A percentile compares a stretch with the other conserved stretches of the same genome.
These are phyloP conservation scores for Penicillium frequentans DNA, from an alignment of 2,329 filamentous ascomycete species.

Conservation along the genomic window DNA sequence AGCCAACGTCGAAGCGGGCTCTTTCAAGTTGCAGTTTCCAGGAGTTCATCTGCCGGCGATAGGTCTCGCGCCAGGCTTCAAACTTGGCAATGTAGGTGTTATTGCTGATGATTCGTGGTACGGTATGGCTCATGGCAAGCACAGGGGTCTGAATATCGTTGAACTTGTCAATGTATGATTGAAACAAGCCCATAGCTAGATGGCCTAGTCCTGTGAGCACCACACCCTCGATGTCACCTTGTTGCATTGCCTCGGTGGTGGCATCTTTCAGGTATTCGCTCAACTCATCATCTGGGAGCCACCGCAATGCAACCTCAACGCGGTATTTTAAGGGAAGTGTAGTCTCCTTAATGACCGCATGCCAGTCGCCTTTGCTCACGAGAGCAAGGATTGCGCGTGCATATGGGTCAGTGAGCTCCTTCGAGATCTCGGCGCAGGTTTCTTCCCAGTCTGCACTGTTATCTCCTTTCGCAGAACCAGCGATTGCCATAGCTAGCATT, in stretches of 20 bases:
- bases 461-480: slow-evolving; percentile 44
- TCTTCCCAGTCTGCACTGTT: slow-evolving; percentile 61
- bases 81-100: slow-evolving; percentile 53
- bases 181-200: slow-evolving; percentile 59
- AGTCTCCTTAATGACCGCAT: slow-evolving; percentile 56
- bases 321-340: slow-evolving; percentile 61
- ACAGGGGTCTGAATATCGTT: slow-evolving; percentile 64
- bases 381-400: slow-evolving; percentile 61
- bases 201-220: slow-evolving; percentile 62
- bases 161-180: slow-evolving; percentile 60
- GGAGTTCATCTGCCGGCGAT: slow-evolving; percentile 60
- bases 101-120: slow-evolving; percentile 60
- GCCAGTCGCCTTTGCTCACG: slow-evolving; percentile 61
- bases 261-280: slow-evolving; percentile 56
- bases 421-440: slow-evolving; percentile 62
- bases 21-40: slow-evolving; percentile 63
- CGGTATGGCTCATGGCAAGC: slow-evolving; percentile 58
- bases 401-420: slow-evolving; percentile 62
- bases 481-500: slow-evolving; percentile 55
- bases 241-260: slow-evolving; percentile 50
- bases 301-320: slow-evolving; percentile 60
- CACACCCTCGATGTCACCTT: slow-evolving; percentile 62
- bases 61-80: slow-evolving; percentile 61
- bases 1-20: slow-evolving; percentile 60
- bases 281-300: slow-evolving; percentile 48